Base-by-base conservation (phyloP, 1,139 yeast genomes). In the Geotrichum macrosporum region DNA sequence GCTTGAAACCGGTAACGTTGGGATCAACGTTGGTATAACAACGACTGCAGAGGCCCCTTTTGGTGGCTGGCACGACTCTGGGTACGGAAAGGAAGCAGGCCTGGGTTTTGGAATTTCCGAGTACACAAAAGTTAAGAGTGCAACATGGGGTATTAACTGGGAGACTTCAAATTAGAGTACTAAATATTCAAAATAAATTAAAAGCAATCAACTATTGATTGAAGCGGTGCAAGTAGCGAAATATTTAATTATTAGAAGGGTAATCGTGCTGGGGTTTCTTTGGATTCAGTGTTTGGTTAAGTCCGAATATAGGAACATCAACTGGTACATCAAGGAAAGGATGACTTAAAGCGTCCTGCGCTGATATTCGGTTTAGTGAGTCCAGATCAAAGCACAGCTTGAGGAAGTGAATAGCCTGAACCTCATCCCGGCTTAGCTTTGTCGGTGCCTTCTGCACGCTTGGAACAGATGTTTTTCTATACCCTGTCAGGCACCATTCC, bases 61-160 rank as follows among this genome's bases (percentile, higher is more conserved):
- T 57, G 84, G 85, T 19, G 85, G 85, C 49, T 71, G 79, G 40
- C 75, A 76, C 54, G 78, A 77, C 56, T 73, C 80, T 26, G 84
- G 84, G 1, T 76, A 77, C 55, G 84, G 84, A 38, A 76, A 82
- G 63, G 84, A 79, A 58, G 56, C 54, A 3, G 84, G 84, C 18
- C 75, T 80, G 3, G 65, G 76, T 50, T 73, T 76, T 56, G 84
- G 84, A 47, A 64, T 79, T 50, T 80, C 78, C 32, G 84, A 79
- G 57, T 80, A 79, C 62, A 68, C 77, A 12, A 75, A 73, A 32
- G 66, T 78, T 47, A 78, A 78, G 60, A 69, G 78, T 16, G 67
- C 77, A 38, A 76, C 73, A 13, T 55, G 56, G 56, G 39, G 43
- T 16, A 43, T 51, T 20, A 46, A 52, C 35, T 52, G 37, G 39